Evolutionary conservation across 1,139 yeast genomes (phyloP), one percentile per base, ranked within the genome.

Genomic region (Arxiozyma heterogenica): DNA sequence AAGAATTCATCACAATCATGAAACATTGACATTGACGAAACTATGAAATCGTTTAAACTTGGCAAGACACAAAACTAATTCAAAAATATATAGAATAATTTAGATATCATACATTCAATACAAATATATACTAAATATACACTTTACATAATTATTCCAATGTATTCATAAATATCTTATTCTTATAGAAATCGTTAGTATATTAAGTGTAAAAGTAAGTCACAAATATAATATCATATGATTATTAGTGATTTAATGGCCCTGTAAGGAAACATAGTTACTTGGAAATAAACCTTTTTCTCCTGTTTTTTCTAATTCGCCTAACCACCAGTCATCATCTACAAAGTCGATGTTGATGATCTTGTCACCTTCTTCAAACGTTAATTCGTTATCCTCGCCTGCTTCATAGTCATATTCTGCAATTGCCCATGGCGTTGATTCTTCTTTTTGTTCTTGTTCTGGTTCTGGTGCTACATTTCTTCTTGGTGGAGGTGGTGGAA

Each of bases 251-350:
- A 12, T 8, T 49, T 56, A 67, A 48, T 72, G 23, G 9, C 39
- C 61, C 51, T 71, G 66, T 55, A 82, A 65, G 22, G 75, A 68
- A 51, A 93, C 98, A 66, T 86, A 90, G 71, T 87, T 89, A 47
- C 95, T 83, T 50, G 98, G 98, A 83, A 93, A 90, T 55, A 93
- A 76, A 54, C 95, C 95, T 59, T 80, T 77, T 60, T 82, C 86
- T 47, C 96, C 96, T 45, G 82, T 71, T 23, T 52, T 57, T 58
- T 67, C 72, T 56, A 81, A 73, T 62, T 83, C 83, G 50, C 98
- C 98, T 55, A 85, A 76, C 98, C 98, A 93, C 98, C 98, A 93
- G 66, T 89, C 96, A 51, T 88, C 96, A 62, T 90, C 96, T 18
- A 87, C 86, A 69, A 88, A 86, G 61, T 89, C 95, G 58, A 93